Percentiles rank a stretch among this genome's conserved stretches.
Conservation (phyloP, 1,284 basidiomycete genomes). For the Marasmius fiardii region DNA sequence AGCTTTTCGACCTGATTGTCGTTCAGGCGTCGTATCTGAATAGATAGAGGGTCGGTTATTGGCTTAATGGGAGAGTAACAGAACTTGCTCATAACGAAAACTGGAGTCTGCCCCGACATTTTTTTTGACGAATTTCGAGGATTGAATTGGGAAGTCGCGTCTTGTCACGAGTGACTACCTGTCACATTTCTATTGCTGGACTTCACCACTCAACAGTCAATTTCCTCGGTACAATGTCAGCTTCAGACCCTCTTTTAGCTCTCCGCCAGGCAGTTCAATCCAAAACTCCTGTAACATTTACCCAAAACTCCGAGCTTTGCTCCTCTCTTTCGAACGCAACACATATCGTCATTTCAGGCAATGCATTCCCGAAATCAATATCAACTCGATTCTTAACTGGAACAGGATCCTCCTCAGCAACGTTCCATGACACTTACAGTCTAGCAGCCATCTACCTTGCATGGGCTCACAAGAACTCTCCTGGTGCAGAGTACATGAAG, state of each 20-base stretch:
- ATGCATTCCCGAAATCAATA: neutral
- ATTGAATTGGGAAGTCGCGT: slow-evolving; percentile 3
- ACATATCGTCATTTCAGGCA: neutral
- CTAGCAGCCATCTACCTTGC: slow-evolving; percentile 80
- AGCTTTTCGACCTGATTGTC: slow-evolving; percentile 92
- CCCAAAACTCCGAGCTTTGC: neutral
- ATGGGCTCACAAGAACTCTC: slow-evolving; percentile 70
- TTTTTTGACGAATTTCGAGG: neutral
- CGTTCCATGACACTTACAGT: slow-evolving; percentile 59
- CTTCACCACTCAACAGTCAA: neutral
- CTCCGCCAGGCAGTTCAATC: neutral
- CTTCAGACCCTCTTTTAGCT: slow-evolving; percentile 1
- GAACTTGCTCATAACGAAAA: slow-evolving; percentile 70
- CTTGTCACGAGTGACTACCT: slow-evolving; percentile 1
- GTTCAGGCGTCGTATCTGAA: slow-evolving; percentile 87
- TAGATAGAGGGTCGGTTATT: slow-evolving; percentile 4
- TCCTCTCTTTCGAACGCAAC: neutral
- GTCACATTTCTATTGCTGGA: neutral
- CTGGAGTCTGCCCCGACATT: slow-evolving; percentile 59
- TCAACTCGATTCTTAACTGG: slow-evolving; percentile 1
- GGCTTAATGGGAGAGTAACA: neutral
- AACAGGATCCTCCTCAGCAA: neutral
- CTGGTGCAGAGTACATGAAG: slow-evolving; percentile 84
- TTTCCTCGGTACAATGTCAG: slow-evolving; percentile 3
- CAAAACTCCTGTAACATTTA: neutral